Evolutionary conservation across 306 rosid species (phyloP), one percentile per base, ranked within the genome.

Genomic region (Trifolium fragiferum): DNA sequence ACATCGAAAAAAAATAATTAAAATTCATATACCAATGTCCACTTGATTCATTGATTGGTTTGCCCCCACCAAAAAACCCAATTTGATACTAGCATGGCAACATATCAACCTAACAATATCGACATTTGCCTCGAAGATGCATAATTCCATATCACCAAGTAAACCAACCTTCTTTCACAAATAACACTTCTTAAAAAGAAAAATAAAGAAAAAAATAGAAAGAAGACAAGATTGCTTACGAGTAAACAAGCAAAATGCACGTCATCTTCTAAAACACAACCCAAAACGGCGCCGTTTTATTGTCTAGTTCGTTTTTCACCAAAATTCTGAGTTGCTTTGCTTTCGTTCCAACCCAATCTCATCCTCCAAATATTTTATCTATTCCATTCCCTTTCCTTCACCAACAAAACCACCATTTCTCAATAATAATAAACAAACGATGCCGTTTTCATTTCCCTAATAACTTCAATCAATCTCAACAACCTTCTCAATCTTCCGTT

Each of bases 141-240:
- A 27, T 27, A 4, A 27, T 27, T 27, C 32, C 32, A 27, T 27
- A 27, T 27, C 32, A 27, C 32, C 4, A 27, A 27, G 27, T 25
- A 25, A 25, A 25, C 27, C 27, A 27, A 27, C 4, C 32, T 27
- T 27, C 32, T 27, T 27, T 27, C 32, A 27, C 25, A 27, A 27
- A 27, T 27, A 27, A 27, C 5, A 27, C 4, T 27, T 27, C 32
- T 27, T 3, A 27, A 3, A 27, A 27, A 4, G 5, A 27, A 27
- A 27, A 27, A 27, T 3, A 3, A 21, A 23, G 38, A 12, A 14
- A 57, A 32, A 75, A 19, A 47, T 59, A 63, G 74, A 4, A 77
- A 82, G 63, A 27, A 55, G 70, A 79, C 83, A 83, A 79, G 66
- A 60, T 81, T 75, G 87, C 83, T 86, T 65, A 75, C 82, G 73